A percentile compares a stretch with the other conserved stretches of the same genome.
phyloP scores from a whole-genome alignment of 2,329 filamentous ascomycete genomes.

The Cladosporium cucumerinum region DNA sequence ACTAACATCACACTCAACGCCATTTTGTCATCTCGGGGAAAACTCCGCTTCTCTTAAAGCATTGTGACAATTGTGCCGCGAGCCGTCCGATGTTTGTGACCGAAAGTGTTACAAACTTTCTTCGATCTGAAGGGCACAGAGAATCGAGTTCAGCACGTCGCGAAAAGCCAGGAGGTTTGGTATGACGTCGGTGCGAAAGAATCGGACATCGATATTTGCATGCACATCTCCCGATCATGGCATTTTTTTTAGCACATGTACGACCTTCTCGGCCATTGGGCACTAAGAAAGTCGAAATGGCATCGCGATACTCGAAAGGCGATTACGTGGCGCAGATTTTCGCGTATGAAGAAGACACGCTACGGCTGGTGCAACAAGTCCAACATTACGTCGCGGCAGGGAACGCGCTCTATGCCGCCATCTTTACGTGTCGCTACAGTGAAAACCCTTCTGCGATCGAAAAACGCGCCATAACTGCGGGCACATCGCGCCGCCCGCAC shows the following conservation, averaged over 20 bases:
- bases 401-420: not conserved
- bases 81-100: too few species aligned
- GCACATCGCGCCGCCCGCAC: not conserved
- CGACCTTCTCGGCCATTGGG: not conserved
- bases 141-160: not conserved
- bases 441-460: not conserved
- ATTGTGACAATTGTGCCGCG: too few species aligned
- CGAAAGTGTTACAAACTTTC: not conserved
- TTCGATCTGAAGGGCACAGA: not conserved
- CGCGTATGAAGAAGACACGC: not conserved
- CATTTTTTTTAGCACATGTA: not conserved
- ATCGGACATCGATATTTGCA: not conserved
- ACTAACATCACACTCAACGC: not conserved
- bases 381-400: not conserved
- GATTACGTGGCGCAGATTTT: not conserved
- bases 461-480: not conserved
- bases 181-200: not conserved
- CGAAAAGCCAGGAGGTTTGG: not conserved
- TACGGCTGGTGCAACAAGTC: not conserved
- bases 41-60: not conserved
- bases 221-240: not conserved
- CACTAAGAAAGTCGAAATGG: not conserved
- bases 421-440: not conserved
- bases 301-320: not conserved
- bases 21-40: not conserved